Evolutionary conservation across 2,329 filamentous ascomycete species (phyloP).

Genomic region (Pseudogymnoascus sp.): DNA sequence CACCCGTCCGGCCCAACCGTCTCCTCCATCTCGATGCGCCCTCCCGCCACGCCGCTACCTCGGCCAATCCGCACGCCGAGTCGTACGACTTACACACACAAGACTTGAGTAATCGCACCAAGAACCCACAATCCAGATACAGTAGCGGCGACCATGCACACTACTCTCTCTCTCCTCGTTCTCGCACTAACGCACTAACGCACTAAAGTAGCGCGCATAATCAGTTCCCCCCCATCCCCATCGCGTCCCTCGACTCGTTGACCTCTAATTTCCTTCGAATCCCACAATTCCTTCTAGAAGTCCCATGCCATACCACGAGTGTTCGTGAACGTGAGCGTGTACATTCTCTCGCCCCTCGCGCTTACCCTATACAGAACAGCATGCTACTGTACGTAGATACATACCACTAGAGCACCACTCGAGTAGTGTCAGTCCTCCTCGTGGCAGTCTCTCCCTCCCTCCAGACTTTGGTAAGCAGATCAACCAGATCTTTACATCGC

Average conservation of each 20-base stretch:
- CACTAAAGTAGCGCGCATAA: not conserved
- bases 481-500: not conserved
- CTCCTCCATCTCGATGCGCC: not conserved
- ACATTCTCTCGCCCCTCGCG: not conserved
- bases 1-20: not conserved
- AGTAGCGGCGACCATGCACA: not conserved
- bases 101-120: no score
- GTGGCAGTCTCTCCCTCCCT: not conserved
- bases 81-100: not conserved
- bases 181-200: not conserved
- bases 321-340: not conserved
- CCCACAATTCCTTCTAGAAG: not conserved
- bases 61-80: not conserved
- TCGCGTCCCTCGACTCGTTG: not conserved
- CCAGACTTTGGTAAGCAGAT: not conserved
- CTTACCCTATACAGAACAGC: not conserved
- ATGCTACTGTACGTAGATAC: not conserved
- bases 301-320: not conserved
- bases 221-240: not conserved
- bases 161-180: not conserved
- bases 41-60: not conserved
- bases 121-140: not conserved
- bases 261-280: not conserved
- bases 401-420: not conserved
- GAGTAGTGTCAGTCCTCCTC: not conserved